Evolutionary conservation across 352 stramenopile genomes (phyloP).

Genomic region (Globisporangium barbulae): DNA sequence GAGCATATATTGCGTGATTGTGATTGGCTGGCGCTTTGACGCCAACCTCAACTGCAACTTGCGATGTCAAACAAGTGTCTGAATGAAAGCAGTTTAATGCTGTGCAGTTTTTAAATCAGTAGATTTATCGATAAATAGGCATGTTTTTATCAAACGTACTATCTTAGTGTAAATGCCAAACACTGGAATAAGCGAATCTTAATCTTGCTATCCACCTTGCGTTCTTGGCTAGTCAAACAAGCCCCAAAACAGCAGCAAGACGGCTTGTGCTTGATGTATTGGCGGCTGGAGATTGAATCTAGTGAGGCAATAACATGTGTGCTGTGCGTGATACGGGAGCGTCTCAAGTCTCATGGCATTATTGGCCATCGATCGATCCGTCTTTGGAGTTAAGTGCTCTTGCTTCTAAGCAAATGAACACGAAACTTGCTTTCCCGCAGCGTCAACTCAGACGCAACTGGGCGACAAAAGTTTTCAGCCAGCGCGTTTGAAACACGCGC

Average conservation of each 20-base stretch:
- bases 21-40: neutral
- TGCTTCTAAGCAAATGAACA: neutral
- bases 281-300: neutral
- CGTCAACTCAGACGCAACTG: neutral
- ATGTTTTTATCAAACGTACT: too few species aligned
- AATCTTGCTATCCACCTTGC: neutral
- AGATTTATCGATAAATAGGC: neutral
- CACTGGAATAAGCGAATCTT: neutral
- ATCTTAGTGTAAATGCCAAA: neutral
- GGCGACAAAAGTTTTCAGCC: neutral
- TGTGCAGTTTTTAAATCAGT: neutral
- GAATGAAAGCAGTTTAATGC: neutral
- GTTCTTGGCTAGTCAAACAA: neutral
- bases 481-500: neutral
- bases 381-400: neutral
- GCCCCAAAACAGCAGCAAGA: neutral
- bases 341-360: neutral
- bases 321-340: neutral
- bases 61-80: neutral
- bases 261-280: neutral
- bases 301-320: neutral
- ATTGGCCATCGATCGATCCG: neutral
- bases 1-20: neutral
- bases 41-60: conserved; percentile 12
- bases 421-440: neutral